These are phyloP conservation scores for Leishmania martiniquensis DNA, from an alignment of 208 protist species.

Conservation along the genomic window DNA sequence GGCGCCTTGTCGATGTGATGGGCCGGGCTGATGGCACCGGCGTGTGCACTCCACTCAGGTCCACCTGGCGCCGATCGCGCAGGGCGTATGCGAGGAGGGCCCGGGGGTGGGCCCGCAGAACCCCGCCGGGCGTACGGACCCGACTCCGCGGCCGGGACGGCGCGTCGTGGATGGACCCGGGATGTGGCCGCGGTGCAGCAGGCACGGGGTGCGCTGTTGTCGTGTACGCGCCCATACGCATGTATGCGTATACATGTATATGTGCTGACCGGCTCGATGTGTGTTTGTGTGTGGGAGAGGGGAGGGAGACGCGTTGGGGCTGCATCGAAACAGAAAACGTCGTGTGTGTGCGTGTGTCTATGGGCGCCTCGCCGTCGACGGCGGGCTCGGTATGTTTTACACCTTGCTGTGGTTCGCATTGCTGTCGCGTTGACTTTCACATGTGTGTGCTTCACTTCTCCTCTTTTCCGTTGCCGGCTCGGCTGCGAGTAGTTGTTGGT, in stretches of 20 bases:
- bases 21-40: not conserved
- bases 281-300: not conserved
- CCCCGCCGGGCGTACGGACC: not conserved
- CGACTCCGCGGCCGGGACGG: not conserved
- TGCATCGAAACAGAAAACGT: too few species aligned
- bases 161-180: not conserved
- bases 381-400: too few species aligned
- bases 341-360: too few species aligned
- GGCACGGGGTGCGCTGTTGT: not conserved
- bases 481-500: too few species aligned
- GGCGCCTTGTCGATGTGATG: not conserved
- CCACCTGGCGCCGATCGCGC: not conserved
- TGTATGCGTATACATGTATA: too few species aligned
- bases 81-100: not conserved
- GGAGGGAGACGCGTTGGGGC: too few species aligned
- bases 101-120: not conserved
- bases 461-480: too few species aligned
- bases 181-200: not conserved
- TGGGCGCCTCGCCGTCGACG: too few species aligned
- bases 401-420: too few species aligned
- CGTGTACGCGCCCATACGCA: not conserved
- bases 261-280: too few species aligned
- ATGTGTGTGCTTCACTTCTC: too few species aligned
- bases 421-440: too few species aligned
- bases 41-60: not conserved